Conservation (phyloP, 2,329 filamentous ascomycete species). For the Penicillium freii region DNA sequence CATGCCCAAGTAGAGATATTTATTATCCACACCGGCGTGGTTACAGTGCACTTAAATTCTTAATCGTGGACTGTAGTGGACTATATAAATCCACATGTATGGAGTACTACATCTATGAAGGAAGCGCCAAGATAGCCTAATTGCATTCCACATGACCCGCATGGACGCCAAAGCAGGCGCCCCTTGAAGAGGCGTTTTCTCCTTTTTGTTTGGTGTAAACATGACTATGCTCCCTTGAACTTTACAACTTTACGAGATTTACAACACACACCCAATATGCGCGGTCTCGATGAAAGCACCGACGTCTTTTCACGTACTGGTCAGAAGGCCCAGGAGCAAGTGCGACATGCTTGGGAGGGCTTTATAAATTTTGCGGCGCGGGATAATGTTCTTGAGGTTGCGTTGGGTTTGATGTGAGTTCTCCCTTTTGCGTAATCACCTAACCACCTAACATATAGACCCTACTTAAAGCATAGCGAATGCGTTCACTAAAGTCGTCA, state of each 20-base stretch:
- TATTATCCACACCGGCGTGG: not conserved
- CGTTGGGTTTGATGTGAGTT: constrained; percentile 68
- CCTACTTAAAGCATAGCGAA: constrained; percentile 55
- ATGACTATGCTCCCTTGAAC: not conserved
- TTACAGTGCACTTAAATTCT: not conserved
- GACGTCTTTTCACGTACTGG: constrained; percentile 37
- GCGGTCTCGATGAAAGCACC: constrained; percentile 30
- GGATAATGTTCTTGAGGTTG: constrained; percentile 73
- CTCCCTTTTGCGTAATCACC: not conserved
- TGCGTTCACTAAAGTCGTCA: constrained; percentile 69
- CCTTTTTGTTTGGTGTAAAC: not conserved
- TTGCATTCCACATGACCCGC: not conserved
- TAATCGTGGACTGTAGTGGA: not conserved
- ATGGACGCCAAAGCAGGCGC: not conserved
- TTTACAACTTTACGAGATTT: too few species aligned
- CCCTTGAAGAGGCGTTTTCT: not conserved
- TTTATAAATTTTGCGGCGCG: constrained; percentile 72
- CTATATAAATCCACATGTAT: not conserved
- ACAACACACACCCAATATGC: constrained; percentile 13
- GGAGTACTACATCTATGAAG: too few species aligned
- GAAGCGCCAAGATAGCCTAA: not conserved
- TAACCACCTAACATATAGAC: not conserved
- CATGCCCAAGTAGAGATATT: too few species aligned
- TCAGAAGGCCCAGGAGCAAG: constrained; percentile 44
- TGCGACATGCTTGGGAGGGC: constrained; percentile 57